Evolutionary conservation across 2,329 filamentous ascomycete genomes (phyloP).

Genomic region (Sclerotinia nivalis): DNA sequence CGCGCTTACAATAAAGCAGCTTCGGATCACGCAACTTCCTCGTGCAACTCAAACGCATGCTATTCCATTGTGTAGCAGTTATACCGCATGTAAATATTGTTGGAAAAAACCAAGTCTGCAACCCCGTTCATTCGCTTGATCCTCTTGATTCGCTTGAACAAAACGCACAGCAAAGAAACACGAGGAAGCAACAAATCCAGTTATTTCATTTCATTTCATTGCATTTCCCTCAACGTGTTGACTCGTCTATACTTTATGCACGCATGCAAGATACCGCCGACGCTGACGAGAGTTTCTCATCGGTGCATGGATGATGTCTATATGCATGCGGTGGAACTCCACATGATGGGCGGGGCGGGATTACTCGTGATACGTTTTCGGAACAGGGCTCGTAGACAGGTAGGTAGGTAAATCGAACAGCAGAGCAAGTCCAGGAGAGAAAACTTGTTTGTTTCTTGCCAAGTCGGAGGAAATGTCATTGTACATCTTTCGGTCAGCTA

Average conservation of each 20-base stretch:
- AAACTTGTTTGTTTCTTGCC: neutral
- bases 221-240: neutral
- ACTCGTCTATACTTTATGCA: neutral
- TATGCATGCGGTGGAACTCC: conserved; percentile 3
- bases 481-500: neutral
- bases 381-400: neutral
- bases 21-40: neutral
- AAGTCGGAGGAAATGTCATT: neutral
- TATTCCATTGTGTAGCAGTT: neutral
- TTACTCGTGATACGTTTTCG: conserved; percentile 1
- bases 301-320: neutral
- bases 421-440: neutral
- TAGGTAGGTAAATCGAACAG: too few relatives aligned
- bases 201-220: neutral
- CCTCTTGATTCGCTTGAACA: neutral
- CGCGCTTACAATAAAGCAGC: neutral
- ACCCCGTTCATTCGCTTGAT: neutral
- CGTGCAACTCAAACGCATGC: neutral
- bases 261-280: conserved; percentile 2
- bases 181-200: neutral
- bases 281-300: neutral
- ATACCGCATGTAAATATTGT: neutral
- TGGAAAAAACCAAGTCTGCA: neutral
- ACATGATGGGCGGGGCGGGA: neutral
- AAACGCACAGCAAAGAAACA: neutral